Conservation (phyloP, 768 basidiomycete genomes). For the Tulasnella sp. region DNA sequence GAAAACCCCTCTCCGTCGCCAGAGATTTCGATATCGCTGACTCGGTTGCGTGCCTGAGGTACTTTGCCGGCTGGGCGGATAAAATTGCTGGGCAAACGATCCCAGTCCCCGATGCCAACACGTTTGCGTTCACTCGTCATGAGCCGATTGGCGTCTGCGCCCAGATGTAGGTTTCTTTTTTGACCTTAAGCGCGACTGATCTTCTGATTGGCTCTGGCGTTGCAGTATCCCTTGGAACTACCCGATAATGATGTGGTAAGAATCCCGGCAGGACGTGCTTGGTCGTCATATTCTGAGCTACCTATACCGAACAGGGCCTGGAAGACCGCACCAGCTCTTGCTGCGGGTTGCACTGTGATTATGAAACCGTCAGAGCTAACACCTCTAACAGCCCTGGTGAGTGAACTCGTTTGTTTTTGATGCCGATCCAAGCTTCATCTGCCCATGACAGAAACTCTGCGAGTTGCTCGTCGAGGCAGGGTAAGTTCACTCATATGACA, state of each 20-base stretch:
- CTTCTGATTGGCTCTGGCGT: background rate
- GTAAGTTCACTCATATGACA: constrained; percentile 30
- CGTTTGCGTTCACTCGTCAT: constrained; percentile 75
- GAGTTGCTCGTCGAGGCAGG: constrained; percentile 76
- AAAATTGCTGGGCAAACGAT: constrained; percentile 84
- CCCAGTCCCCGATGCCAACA: constrained; percentile 61
- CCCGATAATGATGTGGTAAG: constrained; percentile 40
- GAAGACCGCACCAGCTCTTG: constrained; percentile 90
- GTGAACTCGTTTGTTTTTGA: constrained; percentile 18
- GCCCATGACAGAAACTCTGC: constrained; percentile 52
- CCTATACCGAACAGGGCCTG: constrained; percentile 61
- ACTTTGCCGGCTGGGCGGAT: constrained; percentile 32
- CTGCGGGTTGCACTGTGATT: constrained; percentile 83
- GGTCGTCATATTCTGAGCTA: constrained; percentile 2
- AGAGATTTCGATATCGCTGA: constrained; percentile 70
- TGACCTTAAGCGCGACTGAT: background rate
- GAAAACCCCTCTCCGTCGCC: constrained; percentile 67
- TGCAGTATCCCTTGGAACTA: constrained; percentile 87
- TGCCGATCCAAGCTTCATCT: constrained; percentile 11
- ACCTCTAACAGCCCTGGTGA: constrained; percentile 69
- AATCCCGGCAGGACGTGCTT: background rate
- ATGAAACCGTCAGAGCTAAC: constrained; percentile 91
- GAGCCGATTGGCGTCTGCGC: constrained; percentile 93
- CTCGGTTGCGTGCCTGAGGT: constrained; percentile 57
- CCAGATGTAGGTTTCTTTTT: constrained; percentile 52